Evolutionary conservation across 331 rosid genomes (phyloP).

Genomic region (Ulmus americana): DNA sequence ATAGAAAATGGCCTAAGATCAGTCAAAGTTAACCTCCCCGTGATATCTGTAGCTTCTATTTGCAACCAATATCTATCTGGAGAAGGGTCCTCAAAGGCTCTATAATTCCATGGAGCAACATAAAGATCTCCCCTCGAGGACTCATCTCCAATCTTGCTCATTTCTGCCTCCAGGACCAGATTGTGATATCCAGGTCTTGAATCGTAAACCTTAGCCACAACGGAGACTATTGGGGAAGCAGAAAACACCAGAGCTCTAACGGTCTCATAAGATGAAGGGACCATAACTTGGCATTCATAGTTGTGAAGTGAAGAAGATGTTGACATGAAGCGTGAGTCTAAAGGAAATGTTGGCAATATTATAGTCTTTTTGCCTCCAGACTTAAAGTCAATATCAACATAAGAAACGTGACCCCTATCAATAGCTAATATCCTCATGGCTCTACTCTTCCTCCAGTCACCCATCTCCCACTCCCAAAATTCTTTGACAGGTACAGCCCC

Average conservation of each 20-base stretch:
- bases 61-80: conserved; percentile 81
- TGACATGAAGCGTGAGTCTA: conserved; percentile 77
- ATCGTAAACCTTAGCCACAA: conserved; percentile 68
- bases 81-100: conserved; percentile 73
- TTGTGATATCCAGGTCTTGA: conserved; percentile 42
- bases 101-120: conserved; percentile 72
- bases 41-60: conserved; percentile 63
- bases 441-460: conserved; percentile 88
- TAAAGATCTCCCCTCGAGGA: conserved; percentile 64
- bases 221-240: conserved; percentile 47
- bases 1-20: conserved; percentile 84
- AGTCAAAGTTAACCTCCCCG: conserved; percentile 54
- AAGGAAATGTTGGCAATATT: conserved; percentile 82
- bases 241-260: conserved; percentile 82
- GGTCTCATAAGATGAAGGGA: conserved; percentile 50
- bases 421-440: conserved; percentile 76
- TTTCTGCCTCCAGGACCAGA: conserved; percentile 51
- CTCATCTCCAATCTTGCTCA: conserved; percentile 43
- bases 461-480: conserved; percentile 99
- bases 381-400: conserved; percentile 66
- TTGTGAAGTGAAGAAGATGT: conserved; percentile 39
- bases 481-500: conserved; percentile 43
- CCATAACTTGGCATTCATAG: conserved; percentile 51
- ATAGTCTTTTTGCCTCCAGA: conserved; percentile 43
- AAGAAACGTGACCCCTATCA: conserved; percentile 71